Evolutionary conservation across 2,329 filamentous ascomycete species (phyloP).

Genomic region (Eutypa lata): DNA sequence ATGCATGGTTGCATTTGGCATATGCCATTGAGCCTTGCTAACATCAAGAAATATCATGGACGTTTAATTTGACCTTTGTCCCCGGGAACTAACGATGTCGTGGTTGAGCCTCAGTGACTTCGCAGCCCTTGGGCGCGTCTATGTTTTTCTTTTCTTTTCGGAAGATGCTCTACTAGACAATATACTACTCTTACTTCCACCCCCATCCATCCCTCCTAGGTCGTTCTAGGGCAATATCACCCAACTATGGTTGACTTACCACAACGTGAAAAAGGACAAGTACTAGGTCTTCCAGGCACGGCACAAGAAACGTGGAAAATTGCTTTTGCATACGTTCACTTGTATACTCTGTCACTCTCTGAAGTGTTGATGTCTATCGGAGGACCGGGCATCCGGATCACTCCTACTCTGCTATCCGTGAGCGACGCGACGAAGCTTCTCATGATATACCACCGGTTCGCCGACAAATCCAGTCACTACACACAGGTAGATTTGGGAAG

Average conservation of each 20-base stretch:
- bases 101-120: constrained; percentile 31
- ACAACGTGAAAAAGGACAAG: constrained; percentile 47
- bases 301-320: constrained; percentile 45
- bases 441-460: constrained; percentile 52
- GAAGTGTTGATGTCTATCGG: not conserved
- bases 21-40: no score
- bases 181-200: constrained; percentile 50
- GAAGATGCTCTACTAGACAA: constrained; percentile 41
- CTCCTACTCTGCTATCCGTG: constrained; percentile 50
- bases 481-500: constrained; percentile 54
- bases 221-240: constrained; percentile 54
- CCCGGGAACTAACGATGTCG: constrained; percentile 21
- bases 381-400: constrained; percentile 52
- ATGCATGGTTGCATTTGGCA: no score
- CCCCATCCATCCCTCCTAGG: constrained; percentile 51
- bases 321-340: not conserved
- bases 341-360: not conserved
- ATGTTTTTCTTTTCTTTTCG: constrained; percentile 26
- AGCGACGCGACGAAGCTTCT: constrained; percentile 52
- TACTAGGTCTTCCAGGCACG: constrained; percentile 37
- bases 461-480: constrained; percentile 57
- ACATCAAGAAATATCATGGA: no score
- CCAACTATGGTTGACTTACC: constrained; percentile 51
- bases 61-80: not conserved
- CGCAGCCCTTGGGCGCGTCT: constrained; percentile 32